phyloP scores from a whole-genome alignment of 2,329 filamentous ascomycete genomes.

The Beauveria australis region DNA sequence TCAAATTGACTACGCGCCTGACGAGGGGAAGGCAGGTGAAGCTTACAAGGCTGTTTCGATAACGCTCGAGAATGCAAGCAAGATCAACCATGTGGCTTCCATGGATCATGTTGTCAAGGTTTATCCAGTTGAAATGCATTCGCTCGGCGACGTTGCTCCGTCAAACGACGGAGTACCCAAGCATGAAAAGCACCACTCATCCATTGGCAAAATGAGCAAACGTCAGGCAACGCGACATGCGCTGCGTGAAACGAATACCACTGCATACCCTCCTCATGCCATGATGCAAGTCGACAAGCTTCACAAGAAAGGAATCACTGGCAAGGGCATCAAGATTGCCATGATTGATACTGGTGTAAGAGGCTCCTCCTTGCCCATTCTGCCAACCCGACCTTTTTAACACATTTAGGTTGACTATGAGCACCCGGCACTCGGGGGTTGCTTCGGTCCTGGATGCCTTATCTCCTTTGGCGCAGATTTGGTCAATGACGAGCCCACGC shows the following conservation, averaged over 20 bases:
- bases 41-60: conserved; percentile 49
- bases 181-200: background rate
- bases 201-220: background rate
- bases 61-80: conserved; percentile 33
- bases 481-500: conserved; percentile 29
- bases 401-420: conserved; percentile 29
- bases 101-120: conserved; percentile 38
- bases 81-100: conserved; percentile 33
- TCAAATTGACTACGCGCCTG: conserved; percentile 32
- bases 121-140: conserved; percentile 34
- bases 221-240: conserved; percentile 15
- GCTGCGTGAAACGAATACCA: conserved; percentile 28
- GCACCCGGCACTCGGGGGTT: conserved; percentile 38
- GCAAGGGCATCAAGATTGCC: background rate
- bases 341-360: background rate
- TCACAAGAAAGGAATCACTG: background rate
- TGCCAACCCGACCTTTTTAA: background rate
- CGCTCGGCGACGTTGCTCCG: conserved; percentile 34
- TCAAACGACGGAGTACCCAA: conserved; percentile 36
- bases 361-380: background rate
- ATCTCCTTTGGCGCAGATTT: conserved; percentile 36
- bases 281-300: background rate
- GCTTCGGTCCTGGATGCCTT: conserved; percentile 37
- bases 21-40: conserved; percentile 16
- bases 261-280: background rate